Base-by-base conservation (phyloP, 331 rosid genomes). In the Quercus tomentella region DNA sequence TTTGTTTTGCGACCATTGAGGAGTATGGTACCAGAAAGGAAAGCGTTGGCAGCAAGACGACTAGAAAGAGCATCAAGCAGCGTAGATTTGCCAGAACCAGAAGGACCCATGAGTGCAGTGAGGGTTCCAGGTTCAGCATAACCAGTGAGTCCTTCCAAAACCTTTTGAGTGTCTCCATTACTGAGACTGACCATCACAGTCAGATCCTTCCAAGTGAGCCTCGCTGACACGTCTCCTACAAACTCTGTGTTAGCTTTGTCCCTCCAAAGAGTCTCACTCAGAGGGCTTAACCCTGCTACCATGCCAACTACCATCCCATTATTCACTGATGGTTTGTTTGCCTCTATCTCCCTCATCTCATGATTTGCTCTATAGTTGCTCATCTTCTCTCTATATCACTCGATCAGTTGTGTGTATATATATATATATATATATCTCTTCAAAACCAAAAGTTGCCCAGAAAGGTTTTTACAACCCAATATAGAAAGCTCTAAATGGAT, bases 31-130 rank as follows among this genome's bases (percentile, higher is more conserved):
- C 99, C 98, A 1, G 99, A 91, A 21, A 89, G 97, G 70, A 96
- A 96, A 0, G 93, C 92, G 84, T 96, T 96, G 1, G 99, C 79
- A 1, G 99, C 99, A 0, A 96, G 86, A 21, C 99, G 99, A 55
- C 98, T 91, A 4, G 99, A 96, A 37, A 96, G 93, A 37, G 98
- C 98, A 66, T 96, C 99, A 33, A 96, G 99, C 11, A 96, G 87
- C 2, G 99, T 96, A 1, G 98, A 96, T 83, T 96, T 96, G 2
- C 99, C 99, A 0, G 99, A 96, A 28, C 99, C 99, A 23, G 99
- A 96, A 8, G 98, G 99, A 0, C 99, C 99, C 99, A 96, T 96
- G 35, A 96, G 84, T 77, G 97, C 97, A 6, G 99, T 93, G 82
- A 96, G 82, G 55, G 86, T 83, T 10, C 99, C 99, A 12, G 99